Evolutionary conservation across 768 basidiomycete genomes (phyloP), one percentile per base, ranked within the genome.

Genomic region (Psilocybe subaeruginosa): DNA sequence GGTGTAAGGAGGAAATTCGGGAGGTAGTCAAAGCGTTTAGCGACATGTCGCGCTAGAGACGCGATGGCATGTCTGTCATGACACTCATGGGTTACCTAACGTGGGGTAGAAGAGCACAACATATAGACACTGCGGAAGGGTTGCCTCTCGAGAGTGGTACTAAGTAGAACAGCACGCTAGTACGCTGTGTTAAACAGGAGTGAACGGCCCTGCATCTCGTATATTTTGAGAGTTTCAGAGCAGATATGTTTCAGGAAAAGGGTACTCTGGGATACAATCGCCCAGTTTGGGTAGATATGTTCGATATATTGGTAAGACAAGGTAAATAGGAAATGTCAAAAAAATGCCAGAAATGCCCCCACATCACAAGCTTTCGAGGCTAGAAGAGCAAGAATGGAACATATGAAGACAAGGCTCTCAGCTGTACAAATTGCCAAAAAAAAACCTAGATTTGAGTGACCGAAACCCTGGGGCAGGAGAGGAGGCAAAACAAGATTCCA

Each of bases 31-130:
- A 31, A 17, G 35, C 51, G 30, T 53, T 17, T 16, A n/a, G 51
- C 31, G 51, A 35, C 16, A 53, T 31, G 51, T 53, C 30, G 33
- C 51, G 31, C 29, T 53, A 53, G 51, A 53, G 30, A 53, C 51
- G 51, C 11, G 33, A 53, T 37, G 16, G 31, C 29, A 11, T 3
- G 9, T 14, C 9, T 49, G 7, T n/a, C 33, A 17, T 43, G 41
- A 12, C 41, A 43, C 41, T 7, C 33, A 35, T 35, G 29, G 16
- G 49, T 4, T 50, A 30, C 49, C 33, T 16, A n/a, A 11, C 4
- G 16, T 27, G 16, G 50, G 50, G 27, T 27, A 51, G 30, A 12
- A 14, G 31, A 33, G 30, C 5, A 33, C 12, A 12, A 33, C 30
- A 30, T 31, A 31, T 12, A 19, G 49, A 31, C 17, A 19, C 11